phyloP scores from a whole-genome alignment of 768 basidiomycete genomes.

The Kwoniella sp. region DNA sequence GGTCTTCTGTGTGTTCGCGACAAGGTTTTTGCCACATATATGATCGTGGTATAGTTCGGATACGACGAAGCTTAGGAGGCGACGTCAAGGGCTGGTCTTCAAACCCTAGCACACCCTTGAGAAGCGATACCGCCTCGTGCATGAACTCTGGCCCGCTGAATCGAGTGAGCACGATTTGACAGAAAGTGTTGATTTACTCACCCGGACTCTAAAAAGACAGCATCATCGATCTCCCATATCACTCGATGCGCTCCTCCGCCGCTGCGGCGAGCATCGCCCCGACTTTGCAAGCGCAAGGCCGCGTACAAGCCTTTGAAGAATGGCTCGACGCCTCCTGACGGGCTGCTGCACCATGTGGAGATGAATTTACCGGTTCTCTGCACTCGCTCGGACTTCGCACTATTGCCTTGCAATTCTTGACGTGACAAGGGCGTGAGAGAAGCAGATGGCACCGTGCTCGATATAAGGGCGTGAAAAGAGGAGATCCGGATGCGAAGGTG shows the following conservation, averaged over 20 bases:
- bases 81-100: constrained; percentile 57
- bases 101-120: constrained; percentile 83
- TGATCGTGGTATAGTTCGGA: constrained; percentile 21
- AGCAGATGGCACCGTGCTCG: constrained; percentile 71
- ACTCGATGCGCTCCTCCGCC: constrained; percentile 70
- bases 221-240: constrained; percentile 90
- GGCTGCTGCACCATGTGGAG: constrained; percentile 74
- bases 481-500: constrained; percentile 70
- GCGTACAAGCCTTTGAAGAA: constrained; percentile 78
- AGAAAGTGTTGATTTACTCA: constrained; percentile 53
- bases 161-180: constrained; percentile 9
- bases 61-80: constrained; percentile 36
- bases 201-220: constrained; percentile 90
- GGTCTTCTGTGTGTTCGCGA: constrained; percentile 8
- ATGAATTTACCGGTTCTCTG: constrained; percentile 73
- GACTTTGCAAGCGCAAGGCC: constrained; percentile 70
- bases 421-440: constrained; percentile 72
- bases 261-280: constrained; percentile 67
- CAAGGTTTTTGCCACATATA: neutral
- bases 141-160: constrained; percentile 87
- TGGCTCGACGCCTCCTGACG: constrained; percentile 76
- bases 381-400: constrained; percentile 72
- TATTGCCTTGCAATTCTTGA: constrained; percentile 59
- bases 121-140: constrained; percentile 80
- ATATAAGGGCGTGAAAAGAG: constrained; percentile 79